Evolutionary conservation across 331 rosid species (phyloP).

Genomic region (Quercus phellos): DNA sequence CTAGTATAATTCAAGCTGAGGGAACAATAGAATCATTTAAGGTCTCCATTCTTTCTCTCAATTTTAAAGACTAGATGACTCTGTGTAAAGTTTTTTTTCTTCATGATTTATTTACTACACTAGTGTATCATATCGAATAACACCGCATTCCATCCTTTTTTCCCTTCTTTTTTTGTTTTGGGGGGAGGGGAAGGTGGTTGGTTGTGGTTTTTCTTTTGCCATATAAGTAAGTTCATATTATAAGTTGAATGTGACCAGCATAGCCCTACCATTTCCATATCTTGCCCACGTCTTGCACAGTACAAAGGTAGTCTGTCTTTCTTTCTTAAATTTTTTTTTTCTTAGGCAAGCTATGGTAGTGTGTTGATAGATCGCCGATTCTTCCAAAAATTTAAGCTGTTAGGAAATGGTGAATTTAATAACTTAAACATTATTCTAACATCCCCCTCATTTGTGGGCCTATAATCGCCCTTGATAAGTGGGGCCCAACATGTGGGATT

Average conservation of each 20-base stretch:
- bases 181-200: background rate
- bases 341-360: background rate
- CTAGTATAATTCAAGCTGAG: constrained; percentile 56
- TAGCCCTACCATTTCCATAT: background rate
- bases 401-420: no score
- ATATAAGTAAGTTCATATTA: background rate
- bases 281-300: background rate
- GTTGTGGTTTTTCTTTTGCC: background rate
- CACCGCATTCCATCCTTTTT: background rate
- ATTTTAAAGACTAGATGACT: background rate
- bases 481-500: no score
- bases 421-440: no score
- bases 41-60: constrained; percentile 43
- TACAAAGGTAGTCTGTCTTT: background rate
- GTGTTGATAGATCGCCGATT: background rate
- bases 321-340: background rate
- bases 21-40: constrained; percentile 82
- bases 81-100: background rate
- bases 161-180: background rate
- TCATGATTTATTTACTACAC: no score
- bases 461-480: no score
- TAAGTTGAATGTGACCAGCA: background rate
- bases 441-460: no score
- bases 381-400: no score
- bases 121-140: background rate